Conservation (phyloP, 495 filamentous ascomycete genomes). For the Daldinia childiae region DNA sequence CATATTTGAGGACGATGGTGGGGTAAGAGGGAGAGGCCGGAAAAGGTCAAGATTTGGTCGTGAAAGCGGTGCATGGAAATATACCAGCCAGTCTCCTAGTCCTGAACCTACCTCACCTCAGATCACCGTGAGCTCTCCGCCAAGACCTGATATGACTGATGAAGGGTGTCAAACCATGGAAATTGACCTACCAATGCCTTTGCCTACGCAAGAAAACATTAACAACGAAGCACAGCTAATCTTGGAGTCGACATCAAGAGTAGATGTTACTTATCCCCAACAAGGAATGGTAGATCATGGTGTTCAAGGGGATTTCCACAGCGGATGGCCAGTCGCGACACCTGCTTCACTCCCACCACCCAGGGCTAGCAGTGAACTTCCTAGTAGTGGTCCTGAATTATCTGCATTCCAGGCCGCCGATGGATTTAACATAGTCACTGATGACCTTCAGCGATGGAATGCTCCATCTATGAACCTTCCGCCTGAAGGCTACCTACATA, state of each 20-base stretch:
- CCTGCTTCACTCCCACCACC: constrained; percentile 12
- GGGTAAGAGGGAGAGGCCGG: constrained; percentile 68
- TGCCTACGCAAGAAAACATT: constrained; percentile 1
- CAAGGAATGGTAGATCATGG: constrained; percentile 34
- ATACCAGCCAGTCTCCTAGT: constrained; percentile 71
- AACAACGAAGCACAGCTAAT: neutral
- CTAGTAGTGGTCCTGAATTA: constrained; percentile 10
- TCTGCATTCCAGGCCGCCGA: constrained; percentile 13
- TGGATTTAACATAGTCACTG: neutral
- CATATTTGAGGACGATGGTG: constrained; percentile 77
- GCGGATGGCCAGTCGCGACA: constrained; percentile 11
- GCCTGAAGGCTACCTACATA: constrained; percentile 15
- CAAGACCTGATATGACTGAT: constrained; percentile 51
- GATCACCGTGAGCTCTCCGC: constrained; percentile 9
- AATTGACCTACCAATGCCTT: constrained; percentile 43
- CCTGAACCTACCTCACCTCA: constrained; percentile 59
- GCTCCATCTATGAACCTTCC: constrained; percentile 16
- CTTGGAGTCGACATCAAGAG: constrained; percentile 5
- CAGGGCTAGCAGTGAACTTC: neutral
- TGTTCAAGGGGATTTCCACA: constrained; percentile 23
- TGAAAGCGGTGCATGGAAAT: constrained; percentile 73
- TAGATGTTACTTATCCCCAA: constrained; percentile 8
- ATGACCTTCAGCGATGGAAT: constrained; percentile 26
- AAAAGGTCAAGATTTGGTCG: constrained; percentile 80
- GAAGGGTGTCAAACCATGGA: constrained; percentile 60